These are phyloP conservation scores for Beauveria asiatica DNA, from an alignment of 2,329 filamentous ascomycete species.

Conservation along the genomic window DNA sequence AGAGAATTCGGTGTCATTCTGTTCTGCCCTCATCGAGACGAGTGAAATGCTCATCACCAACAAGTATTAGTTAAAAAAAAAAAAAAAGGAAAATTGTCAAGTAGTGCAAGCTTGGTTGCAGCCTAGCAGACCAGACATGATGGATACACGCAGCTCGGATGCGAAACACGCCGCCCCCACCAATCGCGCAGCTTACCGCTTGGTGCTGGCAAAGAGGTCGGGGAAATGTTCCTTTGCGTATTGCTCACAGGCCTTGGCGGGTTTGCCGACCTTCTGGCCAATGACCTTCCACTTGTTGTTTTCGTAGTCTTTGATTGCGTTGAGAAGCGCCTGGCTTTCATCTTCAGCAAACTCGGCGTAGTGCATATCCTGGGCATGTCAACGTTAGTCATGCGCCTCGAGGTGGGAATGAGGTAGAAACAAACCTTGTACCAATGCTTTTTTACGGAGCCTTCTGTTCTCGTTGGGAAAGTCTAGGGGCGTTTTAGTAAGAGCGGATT, in stretches of 20 bases:
- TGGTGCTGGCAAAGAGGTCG: conserved; percentile 34
- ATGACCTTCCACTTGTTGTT: conserved; percentile 98
- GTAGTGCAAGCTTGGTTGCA: neutral
- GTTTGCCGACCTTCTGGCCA: conserved; percentile 93
- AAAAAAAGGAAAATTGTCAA: neutral
- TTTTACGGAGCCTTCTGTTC: conserved; percentile 96
- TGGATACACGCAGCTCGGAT: neutral
- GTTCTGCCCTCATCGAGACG: neutral
- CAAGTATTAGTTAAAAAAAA: neutral
- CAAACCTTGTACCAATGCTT: conserved; percentile 98
- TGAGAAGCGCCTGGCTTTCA: conserved; percentile 76
- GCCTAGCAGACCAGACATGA: neutral
- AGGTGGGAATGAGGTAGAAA: neutral
- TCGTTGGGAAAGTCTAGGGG: conserved; percentile 74
- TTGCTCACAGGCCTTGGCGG: conserved; percentile 75
- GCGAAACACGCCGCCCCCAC: neutral
- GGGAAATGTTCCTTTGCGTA: conserved; percentile 94
- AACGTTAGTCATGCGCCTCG: neutral
- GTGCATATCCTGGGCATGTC: conserved; percentile 76
- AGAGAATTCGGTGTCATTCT: neutral
- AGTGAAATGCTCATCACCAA: neutral
- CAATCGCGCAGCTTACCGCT: conserved; percentile 23
- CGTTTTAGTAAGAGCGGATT: neutral
- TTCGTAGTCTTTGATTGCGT: conserved; percentile 97
- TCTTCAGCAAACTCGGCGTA: conserved; percentile 98